Percentiles rank a stretch among this genome's conserved stretches.
phyloP scores from a whole-genome alignment of 2,329 filamentous ascomycete genomes.

The Gyromitra esculenta region DNA sequence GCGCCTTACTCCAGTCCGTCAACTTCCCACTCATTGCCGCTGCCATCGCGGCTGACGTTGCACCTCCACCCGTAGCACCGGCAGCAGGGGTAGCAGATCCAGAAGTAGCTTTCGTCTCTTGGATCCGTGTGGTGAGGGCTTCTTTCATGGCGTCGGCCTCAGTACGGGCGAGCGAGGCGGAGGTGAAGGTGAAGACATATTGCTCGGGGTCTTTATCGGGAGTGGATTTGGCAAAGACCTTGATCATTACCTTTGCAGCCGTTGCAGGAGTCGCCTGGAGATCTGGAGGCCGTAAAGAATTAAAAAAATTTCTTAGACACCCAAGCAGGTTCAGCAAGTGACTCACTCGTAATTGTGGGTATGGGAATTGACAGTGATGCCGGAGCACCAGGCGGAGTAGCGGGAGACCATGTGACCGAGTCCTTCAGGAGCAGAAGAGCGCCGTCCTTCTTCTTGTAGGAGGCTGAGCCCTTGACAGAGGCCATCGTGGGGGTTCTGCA shows the following conservation, averaged over 20 bases:
- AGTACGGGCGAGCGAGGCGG: slow-evolving; percentile 74
- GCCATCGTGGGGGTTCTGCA: slow-evolving; percentile 62
- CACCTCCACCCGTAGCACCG: slow-evolving; percentile 51
- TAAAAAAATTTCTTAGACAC: not conserved
- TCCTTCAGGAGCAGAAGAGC: slow-evolving; percentile 72
- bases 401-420: slow-evolving; percentile 81
- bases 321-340: slow-evolving; percentile 31
- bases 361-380: slow-evolving; percentile 76
- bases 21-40: slow-evolving; percentile 72
- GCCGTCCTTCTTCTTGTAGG: slow-evolving; percentile 97
- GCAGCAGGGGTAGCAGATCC: slow-evolving; percentile 58
- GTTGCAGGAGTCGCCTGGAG: slow-evolving; percentile 92
- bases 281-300: slow-evolving; percentile 66
- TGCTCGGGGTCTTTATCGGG: slow-evolving; percentile 63
- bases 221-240: slow-evolving; percentile 74
- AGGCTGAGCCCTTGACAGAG: slow-evolving; percentile 72
- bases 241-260: slow-evolving; percentile 91
- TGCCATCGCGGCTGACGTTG: slow-evolving; percentile 61
- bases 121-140: slow-evolving; percentile 79
- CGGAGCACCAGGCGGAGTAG: slow-evolving; percentile 69
- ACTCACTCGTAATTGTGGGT: slow-evolving; percentile 81
- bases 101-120: slow-evolving; percentile 69
- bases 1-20: slow-evolving; percentile 77
- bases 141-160: slow-evolving; percentile 90
- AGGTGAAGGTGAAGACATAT: slow-evolving; percentile 91